Evolutionary conservation across 768 basidiomycete species (phyloP), one percentile per base, ranked within the genome.

Genomic region (Mycena chlorophos): DNA sequence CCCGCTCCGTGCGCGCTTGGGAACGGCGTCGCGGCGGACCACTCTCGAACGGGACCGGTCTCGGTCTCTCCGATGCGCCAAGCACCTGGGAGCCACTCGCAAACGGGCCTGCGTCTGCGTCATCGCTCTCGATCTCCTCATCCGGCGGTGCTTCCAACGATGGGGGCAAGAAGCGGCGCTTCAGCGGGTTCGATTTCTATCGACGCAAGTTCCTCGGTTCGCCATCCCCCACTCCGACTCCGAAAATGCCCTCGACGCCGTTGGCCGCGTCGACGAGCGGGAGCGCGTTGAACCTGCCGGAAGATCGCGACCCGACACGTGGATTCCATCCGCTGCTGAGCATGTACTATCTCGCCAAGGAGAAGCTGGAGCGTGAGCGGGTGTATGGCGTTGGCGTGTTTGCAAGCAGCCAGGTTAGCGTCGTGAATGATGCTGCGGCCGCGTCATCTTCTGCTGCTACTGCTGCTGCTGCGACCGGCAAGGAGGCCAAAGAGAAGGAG

Each of bases 241-340:
- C 53, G 0, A 29, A 55, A 30, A 17, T 50, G 1, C 37, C 57
- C 19, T 10, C 51, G 2, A 27, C 47, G 8, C 60, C 54, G 12
- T 19, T 14, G 28, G 59, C 62, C 30, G 45, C 51, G 29, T 43
- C 63, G 19, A 55, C 61, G 19, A 55, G 39, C 26, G n/a, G n/a
- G n/a, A 61, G 61, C 49, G 51, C 57, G 23, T 42, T 54, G n/a
- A 55, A 49, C 27, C 22, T 58, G 2, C 53, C 57, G 10, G 57
- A 86, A 57, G 80, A 78, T 12, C 60, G 76, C 58, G 96, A 99
- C 66, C 96, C 97, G 4, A 96, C 93, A 10, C 77, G 83, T 50
- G 97, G 94, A 2, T 99, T 93, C 75, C 94, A 98, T 68, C 95
- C 94, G 0, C 79, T 99, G 26, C 81, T 98, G 39, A 93, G 94